Evolutionary conservation across 164 flowering plant genomes (phyloP).

Genomic region (Chloranthus sessilifolius): DNA sequence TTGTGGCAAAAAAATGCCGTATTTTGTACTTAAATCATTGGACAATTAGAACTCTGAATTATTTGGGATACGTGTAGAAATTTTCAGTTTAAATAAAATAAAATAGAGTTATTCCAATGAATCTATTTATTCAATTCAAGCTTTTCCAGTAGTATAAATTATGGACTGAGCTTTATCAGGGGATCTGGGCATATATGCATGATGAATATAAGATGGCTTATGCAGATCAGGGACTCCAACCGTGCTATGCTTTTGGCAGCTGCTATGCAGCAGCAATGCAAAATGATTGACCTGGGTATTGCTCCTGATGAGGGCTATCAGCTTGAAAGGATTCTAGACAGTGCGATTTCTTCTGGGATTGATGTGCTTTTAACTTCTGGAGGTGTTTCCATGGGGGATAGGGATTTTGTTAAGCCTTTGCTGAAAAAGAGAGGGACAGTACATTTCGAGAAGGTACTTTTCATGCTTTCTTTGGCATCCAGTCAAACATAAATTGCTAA

Average conservation of each 20-base stretch:
- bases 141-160: too few relatives aligned
- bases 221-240: constrained; percentile 95
- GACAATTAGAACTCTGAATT: constrained; percentile 1
- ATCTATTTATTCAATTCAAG: too few relatives aligned
- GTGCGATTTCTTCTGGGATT: constrained; percentile 52
- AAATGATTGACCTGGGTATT: constrained; percentile 84
- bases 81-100: too few relatives aligned
- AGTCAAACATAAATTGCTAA: too few relatives aligned
- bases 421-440: constrained; percentile 64
- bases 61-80: too few relatives aligned
- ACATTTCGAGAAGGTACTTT: constrained; percentile 58
- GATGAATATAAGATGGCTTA: not conserved
- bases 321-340: constrained; percentile 50
- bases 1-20: too few relatives aligned
- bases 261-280: constrained; percentile 65
- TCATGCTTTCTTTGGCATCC: too few relatives aligned
- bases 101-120: too few relatives aligned
- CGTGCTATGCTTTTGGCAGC: constrained; percentile 90
- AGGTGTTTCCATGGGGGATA: constrained; percentile 99
- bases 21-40: not conserved
- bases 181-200: too few relatives aligned
- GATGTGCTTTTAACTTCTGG: constrained; percentile 86
- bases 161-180: too few relatives aligned
- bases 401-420: constrained; percentile 83
- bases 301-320: constrained; percentile 71